These are phyloP conservation scores for Boletus fagicola DNA, from an alignment of 768 basidiomycete genomes.

Conservation along the genomic window DNA sequence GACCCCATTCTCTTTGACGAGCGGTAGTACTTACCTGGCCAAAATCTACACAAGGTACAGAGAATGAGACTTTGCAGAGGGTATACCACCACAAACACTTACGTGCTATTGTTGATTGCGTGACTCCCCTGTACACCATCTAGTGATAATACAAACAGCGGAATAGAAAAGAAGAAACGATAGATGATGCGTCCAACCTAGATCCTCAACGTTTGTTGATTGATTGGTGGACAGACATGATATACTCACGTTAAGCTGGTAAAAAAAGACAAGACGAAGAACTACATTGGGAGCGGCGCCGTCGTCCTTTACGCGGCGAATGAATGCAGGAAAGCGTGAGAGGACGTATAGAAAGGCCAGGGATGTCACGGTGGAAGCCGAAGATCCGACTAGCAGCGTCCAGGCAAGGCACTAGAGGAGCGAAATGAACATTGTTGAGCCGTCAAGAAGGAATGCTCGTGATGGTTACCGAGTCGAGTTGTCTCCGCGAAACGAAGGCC, in stretches of 20 bases:
- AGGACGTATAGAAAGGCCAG: slow-evolving; percentile 71
- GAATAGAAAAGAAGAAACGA: slow-evolving; percentile 70
- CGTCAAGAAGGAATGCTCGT: neutral
- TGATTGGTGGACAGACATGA: slow-evolving; percentile 1
- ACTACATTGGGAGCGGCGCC: slow-evolving; percentile 76
- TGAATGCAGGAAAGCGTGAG: slow-evolving; percentile 65
- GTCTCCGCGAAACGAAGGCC: slow-evolving; percentile 53
- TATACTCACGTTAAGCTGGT: slow-evolving; percentile 68
- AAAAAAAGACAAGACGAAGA: slow-evolving; percentile 70
- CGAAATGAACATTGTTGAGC: slow-evolving; percentile 11
- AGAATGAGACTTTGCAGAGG: neutral
- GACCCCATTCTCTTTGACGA: neutral
- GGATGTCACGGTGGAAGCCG: slow-evolving; percentile 65
- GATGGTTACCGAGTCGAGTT: slow-evolving; percentile 54
- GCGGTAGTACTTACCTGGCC: slow-evolving; percentile 45
- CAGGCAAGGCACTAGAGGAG: slow-evolving; percentile 60
- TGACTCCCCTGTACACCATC: slow-evolving; percentile 59
- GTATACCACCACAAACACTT: slow-evolving; percentile 32
- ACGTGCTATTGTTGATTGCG: slow-evolving; percentile 54
- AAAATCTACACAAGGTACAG: slow-evolving; percentile 44
- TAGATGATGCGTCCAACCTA: slow-evolving; percentile 73
- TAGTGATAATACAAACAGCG: slow-evolving; percentile 62
- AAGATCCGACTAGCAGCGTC: slow-evolving; percentile 72
- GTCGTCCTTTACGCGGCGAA: slow-evolving; percentile 65
- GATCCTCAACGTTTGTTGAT: neutral